phyloP scores from a whole-genome alignment of 1,139 yeast species.

The Waltiozyma sp. region DNA sequence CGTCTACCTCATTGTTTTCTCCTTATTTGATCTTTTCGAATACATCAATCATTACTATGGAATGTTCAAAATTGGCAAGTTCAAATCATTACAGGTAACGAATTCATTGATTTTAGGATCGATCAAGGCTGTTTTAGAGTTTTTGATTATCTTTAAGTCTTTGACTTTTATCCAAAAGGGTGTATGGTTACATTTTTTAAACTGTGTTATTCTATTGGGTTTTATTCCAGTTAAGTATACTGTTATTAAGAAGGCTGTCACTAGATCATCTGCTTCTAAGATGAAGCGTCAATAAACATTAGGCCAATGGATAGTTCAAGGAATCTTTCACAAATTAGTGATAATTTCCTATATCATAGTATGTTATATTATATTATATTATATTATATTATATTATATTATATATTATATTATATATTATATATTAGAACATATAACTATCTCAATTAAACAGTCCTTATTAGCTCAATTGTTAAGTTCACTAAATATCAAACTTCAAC shows the following conservation, averaged over 20 bases:
- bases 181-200: constrained; percentile 11
- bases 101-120: constrained; percentile 30
- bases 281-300: not conserved
- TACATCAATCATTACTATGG: constrained; percentile 18
- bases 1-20: constrained; percentile 20
- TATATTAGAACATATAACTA: too few species aligned
- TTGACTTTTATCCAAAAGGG: constrained; percentile 32
- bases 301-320: not conserved
- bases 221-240: constrained; percentile 22
- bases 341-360: too few species aligned
- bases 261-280: not conserved
- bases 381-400: too few species aligned
- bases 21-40: constrained; percentile 18
- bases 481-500: constrained; percentile 18
- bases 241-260: constrained; percentile 15
- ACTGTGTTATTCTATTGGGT: constrained; percentile 17
- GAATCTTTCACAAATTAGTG: too few species aligned
- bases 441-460: too few species aligned
- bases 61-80: constrained; percentile 22
- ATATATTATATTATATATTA: too few species aligned
- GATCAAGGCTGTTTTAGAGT: constrained; percentile 35
- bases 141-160: constrained; percentile 40
- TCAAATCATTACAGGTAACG: constrained; percentile 1
- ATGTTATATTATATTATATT: too few species aligned
- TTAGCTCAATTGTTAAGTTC: too few species aligned